Conservation (phyloP, 2,329 filamentous ascomycete genomes). For the Penicillium sp. region DNA sequence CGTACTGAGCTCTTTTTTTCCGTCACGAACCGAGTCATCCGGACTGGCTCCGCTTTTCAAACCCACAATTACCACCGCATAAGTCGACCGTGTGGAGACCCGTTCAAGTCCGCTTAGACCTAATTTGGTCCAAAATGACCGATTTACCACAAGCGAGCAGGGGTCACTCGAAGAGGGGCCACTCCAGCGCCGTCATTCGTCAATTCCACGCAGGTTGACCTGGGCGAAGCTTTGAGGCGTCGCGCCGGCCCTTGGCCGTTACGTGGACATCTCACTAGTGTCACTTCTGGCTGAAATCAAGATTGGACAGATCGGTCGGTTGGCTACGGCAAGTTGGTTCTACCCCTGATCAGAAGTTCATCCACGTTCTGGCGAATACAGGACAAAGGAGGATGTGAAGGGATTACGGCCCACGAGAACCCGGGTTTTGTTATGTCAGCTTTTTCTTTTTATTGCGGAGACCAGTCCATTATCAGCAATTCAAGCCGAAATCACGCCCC, state of each 20-base stretch:
- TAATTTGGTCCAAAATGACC: neutral
- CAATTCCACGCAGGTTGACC: neutral
- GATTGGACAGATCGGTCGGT: neutral
- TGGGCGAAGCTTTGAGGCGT: conserved; percentile 6
- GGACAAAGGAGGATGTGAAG: neutral
- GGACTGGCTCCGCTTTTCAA: neutral
- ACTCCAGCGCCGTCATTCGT: neutral
- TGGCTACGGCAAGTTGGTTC: neutral
- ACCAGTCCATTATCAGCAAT: neutral
- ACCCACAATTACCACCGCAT: neutral
- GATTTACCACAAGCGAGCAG: neutral
- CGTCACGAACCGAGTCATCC: neutral
- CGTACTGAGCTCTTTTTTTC: neutral
- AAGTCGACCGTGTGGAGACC: neutral
- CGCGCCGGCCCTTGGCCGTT: neutral
- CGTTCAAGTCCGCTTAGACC: neutral
- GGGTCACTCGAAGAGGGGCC: neutral
- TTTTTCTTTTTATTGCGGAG: neutral
- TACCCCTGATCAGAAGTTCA: neutral
- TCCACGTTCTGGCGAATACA: neutral
- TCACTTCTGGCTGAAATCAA: neutral
- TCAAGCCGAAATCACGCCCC: neutral
- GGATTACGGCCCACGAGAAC: neutral
- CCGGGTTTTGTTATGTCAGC: neutral
- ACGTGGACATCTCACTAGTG: neutral